Evolutionary conservation across 2,329 filamentous ascomycete genomes (phyloP).

Genomic region (Ophiosphaerella korrae): DNA sequence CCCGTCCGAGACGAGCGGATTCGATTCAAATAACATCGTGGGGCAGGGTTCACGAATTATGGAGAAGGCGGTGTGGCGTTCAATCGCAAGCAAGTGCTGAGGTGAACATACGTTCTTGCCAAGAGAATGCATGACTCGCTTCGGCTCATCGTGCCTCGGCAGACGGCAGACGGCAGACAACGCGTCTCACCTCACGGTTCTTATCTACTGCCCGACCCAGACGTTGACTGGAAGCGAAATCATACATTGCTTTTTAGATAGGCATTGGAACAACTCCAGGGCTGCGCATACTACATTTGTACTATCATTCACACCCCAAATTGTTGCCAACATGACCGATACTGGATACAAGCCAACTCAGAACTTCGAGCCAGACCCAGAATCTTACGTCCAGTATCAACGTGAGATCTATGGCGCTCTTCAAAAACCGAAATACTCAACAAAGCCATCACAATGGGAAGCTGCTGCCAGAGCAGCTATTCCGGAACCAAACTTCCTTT

Average conservation of each 20-base stretch:
- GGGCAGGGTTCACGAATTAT: constrained; percentile 1
- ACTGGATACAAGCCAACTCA: constrained; percentile 10
- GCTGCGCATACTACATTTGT: neutral
- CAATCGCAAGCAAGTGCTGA: neutral
- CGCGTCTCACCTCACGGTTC: neutral
- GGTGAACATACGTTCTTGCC: constrained; percentile 2
- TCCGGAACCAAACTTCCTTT: constrained; percentile 47
- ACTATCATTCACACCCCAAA: neutral
- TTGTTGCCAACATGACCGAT: constrained; percentile 11
- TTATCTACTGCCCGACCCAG: neutral
- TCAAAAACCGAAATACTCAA: constrained; percentile 47
- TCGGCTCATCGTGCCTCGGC: constrained; percentile 1
- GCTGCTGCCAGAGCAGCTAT: constrained; percentile 39
- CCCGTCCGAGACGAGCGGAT: neutral
- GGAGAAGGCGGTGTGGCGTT: constrained; percentile 7
- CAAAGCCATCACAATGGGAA: constrained; percentile 49
- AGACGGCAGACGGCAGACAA: neutral
- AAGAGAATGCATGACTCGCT: constrained; percentile 1
- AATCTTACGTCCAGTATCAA: constrained; percentile 39
- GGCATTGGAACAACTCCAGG: neutral
- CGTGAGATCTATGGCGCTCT: constrained; percentile 47
- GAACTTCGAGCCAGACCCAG: constrained; percentile 44
- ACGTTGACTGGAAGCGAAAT: no score
- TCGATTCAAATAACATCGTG: constrained; percentile 1
- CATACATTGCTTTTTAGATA: no score